Evolutionary conservation across 2,329 filamentous ascomycete species (phyloP).

Genomic region (Aureobasidium leucospermi): DNA sequence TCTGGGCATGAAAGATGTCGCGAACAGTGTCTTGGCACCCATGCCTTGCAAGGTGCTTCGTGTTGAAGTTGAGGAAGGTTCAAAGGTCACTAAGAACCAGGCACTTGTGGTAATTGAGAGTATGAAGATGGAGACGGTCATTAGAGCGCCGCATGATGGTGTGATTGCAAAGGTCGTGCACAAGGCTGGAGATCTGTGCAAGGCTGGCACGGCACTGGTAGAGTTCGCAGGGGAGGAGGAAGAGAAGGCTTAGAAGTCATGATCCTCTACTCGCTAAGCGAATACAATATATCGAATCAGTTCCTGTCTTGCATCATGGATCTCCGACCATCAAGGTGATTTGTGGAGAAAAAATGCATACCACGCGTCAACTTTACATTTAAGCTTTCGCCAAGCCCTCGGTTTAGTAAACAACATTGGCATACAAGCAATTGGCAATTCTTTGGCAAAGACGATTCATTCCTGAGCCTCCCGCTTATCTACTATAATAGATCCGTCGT

Average conservation of each 20-base stretch:
- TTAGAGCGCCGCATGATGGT: slow-evolving; percentile 43
- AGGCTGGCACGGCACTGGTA: slow-evolving; percentile 41
- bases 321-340: no score
- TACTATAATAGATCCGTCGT: not conserved
- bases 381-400: not conserved
- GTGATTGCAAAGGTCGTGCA: slow-evolving; percentile 43
- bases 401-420: not conserved
- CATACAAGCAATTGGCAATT: not conserved
- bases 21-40: slow-evolving; percentile 78
- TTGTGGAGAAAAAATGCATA: no score
- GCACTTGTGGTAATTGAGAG: slow-evolving; percentile 65
- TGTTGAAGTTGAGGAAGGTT: slow-evolving; percentile 78
- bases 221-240: slow-evolving; percentile 32
- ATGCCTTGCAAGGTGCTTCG: slow-evolving; percentile 97
- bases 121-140: slow-evolving; percentile 53
- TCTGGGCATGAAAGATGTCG: slow-evolving; percentile 69
- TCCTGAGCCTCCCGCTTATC: not conserved
- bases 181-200: slow-evolving; percentile 38
- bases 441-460: not conserved
- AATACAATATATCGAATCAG: no score
- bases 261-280: no score
- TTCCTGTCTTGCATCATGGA: no score
- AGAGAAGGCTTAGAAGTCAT: not conserved
- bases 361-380: not conserved
- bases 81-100: slow-evolving; percentile 76